Evolutionary conservation across 331 rosid genomes (phyloP).

Genomic region (Malus hybrid): DNA sequence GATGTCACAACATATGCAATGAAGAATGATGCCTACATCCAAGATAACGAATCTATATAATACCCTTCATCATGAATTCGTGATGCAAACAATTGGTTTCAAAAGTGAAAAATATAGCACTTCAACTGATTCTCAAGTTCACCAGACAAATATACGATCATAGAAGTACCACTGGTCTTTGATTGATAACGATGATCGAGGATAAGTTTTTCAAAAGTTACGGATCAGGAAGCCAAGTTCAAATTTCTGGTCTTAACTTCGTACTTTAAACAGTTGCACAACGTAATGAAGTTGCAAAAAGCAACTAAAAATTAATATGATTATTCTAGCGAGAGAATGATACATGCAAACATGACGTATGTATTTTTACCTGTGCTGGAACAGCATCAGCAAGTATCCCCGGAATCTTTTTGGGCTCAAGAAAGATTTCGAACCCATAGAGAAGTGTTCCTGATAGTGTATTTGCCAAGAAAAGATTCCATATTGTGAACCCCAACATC

Average conservation of each 20-base stretch:
- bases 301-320: not conserved
- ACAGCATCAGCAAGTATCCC: conserved; percentile 70
- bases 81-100: not conserved
- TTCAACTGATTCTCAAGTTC: not conserved
- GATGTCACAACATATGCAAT: conserved; percentile 74
- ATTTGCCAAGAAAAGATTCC: conserved; percentile 91
- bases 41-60: conserved; percentile 11
- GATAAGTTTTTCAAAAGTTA: not conserved
- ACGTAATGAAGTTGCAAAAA: not conserved
- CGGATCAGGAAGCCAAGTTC: not conserved
- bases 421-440: conserved; percentile 45
- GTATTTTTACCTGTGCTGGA: conserved; percentile 66
- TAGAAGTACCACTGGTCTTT: not conserved
- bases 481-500: conserved; percentile 66
- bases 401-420: conserved; percentile 75
- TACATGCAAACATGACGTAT: not conserved
- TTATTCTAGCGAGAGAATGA: not conserved
- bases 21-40: conserved; percentile 72
- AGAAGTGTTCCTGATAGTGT: conserved; percentile 75
- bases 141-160: not conserved
- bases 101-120: not conserved
- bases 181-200: not conserved
- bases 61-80: not conserved
- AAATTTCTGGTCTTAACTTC: no score
- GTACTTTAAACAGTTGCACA: no score